These are phyloP conservation scores for Tulasnella sp. DNA, from an alignment of 768 basidiomycete species.

Conservation along the genomic window DNA sequence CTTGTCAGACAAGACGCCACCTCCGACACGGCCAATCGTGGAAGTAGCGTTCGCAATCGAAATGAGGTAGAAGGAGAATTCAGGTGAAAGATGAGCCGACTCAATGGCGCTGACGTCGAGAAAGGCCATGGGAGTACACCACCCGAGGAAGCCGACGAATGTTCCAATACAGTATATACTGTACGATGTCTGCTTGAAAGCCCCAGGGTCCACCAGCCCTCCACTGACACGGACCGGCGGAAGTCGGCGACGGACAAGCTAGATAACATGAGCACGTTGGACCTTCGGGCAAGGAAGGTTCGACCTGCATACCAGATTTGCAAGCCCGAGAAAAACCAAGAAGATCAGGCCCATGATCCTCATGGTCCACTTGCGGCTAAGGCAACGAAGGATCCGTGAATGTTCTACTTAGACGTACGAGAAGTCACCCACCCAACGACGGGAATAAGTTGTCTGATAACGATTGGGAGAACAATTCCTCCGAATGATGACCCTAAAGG, in stretches of 20 bases:
- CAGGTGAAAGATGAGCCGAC: slow-evolving; percentile 1
- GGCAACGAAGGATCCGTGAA: too few relatives aligned
- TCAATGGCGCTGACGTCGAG: slow-evolving; percentile 8
- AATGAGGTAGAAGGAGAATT: slow-evolving; percentile 19
- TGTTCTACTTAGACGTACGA: too few relatives aligned
- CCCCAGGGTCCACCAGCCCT: slow-evolving; percentile 13
- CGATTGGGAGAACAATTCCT: slow-evolving; percentile 25
- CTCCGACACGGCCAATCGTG: slow-evolving; percentile 22
- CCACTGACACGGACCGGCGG: slow-evolving; percentile 8
- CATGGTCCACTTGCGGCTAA: slow-evolving; percentile 21
- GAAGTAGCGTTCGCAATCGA: slow-evolving; percentile 24
- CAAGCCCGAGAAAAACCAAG: slow-evolving; percentile 21
- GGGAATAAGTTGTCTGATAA: slow-evolving; percentile 20
- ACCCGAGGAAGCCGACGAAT: slow-evolving; percentile 20
- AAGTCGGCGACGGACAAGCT: slow-evolving; percentile 19
- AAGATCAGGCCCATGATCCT: slow-evolving; percentile 19
- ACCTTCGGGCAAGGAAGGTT: slow-evolving; percentile 11
- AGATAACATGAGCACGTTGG: not conserved
- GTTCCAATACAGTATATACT: slow-evolving; percentile 20
- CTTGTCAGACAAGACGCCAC: slow-evolving; percentile 21
- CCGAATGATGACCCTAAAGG: too few relatives aligned
- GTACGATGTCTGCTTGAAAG: slow-evolving; percentile 22
- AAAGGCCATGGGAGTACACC: slow-evolving; percentile 24
- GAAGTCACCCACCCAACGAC: slow-evolving; percentile 19
- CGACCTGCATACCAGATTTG: slow-evolving; percentile 23